Conservation (phyloP, 805 yeast genomes). For the Candida peoriensis region DNA sequence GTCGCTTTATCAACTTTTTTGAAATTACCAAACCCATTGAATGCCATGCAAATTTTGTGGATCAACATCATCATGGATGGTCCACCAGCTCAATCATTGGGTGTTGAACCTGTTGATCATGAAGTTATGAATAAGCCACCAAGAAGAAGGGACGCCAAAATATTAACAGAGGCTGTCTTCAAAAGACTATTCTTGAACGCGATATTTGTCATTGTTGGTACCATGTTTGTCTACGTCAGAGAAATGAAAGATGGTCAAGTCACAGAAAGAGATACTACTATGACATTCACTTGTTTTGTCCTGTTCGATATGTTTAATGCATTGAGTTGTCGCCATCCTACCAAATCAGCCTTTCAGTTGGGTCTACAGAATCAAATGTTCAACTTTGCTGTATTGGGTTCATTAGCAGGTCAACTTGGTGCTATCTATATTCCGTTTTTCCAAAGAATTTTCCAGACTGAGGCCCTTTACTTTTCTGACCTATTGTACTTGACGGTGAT, state of each 20-base stretch:
- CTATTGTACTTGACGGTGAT: slow-evolving; percentile 54
- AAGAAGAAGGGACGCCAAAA: slow-evolving; percentile 79
- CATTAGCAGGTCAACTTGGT: slow-evolving; percentile 84
- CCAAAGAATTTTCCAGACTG: slow-evolving; percentile 92
- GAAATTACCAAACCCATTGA: slow-evolving; percentile 87
- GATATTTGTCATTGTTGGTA: slow-evolving; percentile 71
- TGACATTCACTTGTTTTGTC: slow-evolving; percentile 98
- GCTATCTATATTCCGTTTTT: slow-evolving; percentile 93
- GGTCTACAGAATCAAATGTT: slow-evolving; percentile 87
- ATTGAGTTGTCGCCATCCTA: slow-evolving; percentile 81
- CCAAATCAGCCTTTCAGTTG: slow-evolving; percentile 76
- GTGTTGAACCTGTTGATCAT: slow-evolving; percentile 96
- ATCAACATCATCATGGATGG: slow-evolving; percentile 98
- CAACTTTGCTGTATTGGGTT: slow-evolving; percentile 85
- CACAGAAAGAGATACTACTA: slow-evolving; percentile 94
- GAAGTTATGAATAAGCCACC: slow-evolving; percentile 98
- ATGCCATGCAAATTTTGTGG: slow-evolving; percentile 98
- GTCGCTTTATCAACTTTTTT: slow-evolving; percentile 84
- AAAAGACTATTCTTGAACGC: slow-evolving; percentile 77
- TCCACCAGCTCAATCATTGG: slow-evolving; percentile 96
- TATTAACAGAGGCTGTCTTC: slow-evolving; percentile 65
- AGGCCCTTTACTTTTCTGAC: slow-evolving; percentile 72
- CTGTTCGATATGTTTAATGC: slow-evolving; percentile 97
- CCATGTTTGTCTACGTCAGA: slow-evolving; percentile 76
- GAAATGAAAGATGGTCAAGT: slow-evolving; percentile 83